Evolutionary conservation across 176 grass and related monocot genomes (phyloP), one percentile per base, ranked within the genome.

Genomic region (Zoysia japonica): DNA sequence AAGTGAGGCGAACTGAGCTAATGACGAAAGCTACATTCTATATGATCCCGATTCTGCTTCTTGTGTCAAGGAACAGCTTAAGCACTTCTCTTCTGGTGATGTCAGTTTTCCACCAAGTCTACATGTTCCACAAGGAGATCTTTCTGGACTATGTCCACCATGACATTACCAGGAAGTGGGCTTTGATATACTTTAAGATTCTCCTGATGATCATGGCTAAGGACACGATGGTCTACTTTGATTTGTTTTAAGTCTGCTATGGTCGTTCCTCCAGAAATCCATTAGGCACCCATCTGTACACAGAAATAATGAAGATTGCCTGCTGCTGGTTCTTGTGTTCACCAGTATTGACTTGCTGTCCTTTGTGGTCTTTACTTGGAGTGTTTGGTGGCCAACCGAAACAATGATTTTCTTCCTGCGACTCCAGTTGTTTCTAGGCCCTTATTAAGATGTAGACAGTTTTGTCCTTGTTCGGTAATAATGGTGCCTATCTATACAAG

Each of bases 91-190:
- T 92, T 16, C 54, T 93, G 12, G 80, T 94, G 12, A 45, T 88
- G 41, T 86, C 87, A 51, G 86, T 91, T 40, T 97, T 90, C 83
- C 88, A 88, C 77, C 94, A 94, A 78, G 46, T 94, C 19, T 94
- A 97, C 72, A 93, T 90, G 77, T 97, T 97, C 72, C 85, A 90
- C 83, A 97, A 94, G 85, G 91, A 97, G 87, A 97, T 97, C 37
- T 54, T 97, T 51, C 85, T 97, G 43, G 94, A 97, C 57, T 97
- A 93, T 7, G 83, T 92, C 77, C 91, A 94, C 60, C 89, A 94
- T 35, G 89, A 94, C 11, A 84, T 97, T 17, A 94, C 94, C 60
- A 87, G 81, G 83, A 90, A 78, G 89, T 97, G 94, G 91, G 85
- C 83, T 39, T 82, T 97, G 53, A 88, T 97, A 19, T 97, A 97